Evolutionary conservation across 2,329 filamentous ascomycete genomes (phyloP), one percentile per base, ranked within the genome.

Genomic region (Blastomyces parvus): DNA sequence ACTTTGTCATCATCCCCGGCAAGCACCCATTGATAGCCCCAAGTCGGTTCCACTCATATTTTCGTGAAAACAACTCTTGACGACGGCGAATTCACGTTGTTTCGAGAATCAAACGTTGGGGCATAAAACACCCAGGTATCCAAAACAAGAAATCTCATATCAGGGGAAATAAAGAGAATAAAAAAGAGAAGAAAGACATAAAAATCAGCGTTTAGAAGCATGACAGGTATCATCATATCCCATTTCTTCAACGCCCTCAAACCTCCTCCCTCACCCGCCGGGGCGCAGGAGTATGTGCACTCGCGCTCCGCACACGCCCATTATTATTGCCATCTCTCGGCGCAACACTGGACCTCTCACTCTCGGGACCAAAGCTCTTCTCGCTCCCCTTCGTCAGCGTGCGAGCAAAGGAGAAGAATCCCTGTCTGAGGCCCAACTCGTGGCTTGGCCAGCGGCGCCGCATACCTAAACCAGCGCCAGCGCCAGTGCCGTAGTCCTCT

Each of bases 381-480:
- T 71, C 70, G 25, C 67, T 70, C 13, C 64, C 65, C 62, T 66
- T 70, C 0, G 70, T 72, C 57, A 73, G 68, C 25, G 66, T 72
- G 46, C 68, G 67, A 9, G 71, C 70, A 58, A 73, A 66, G 46
- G 68, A 70, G 66, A 74, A 72, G 67, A 74, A 74, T 55, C 72
- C 72, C 63, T 74, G 72, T 61, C 70, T 62, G 52, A 74, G 62
- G 25, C 68, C 66, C 59, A 74, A 63, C 63, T 70, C 67, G 53
- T 68, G 67, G 46, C 66, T 66, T 46, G 67, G 67, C 58, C 65
- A 67, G 61, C 66, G 67, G 44, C 63, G 65, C 55, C 67, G 62
- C 46, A 69, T 64, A n/a, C 66, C 68, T 58, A 67, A 68, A 55
- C 68, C 60, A 40, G 52, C 53, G 14, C 52, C 63, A 48, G 63